Evolutionary conservation across 2,329 filamentous ascomycete genomes (phyloP), one percentile per base, ranked within the genome.

Genomic region (Ceratocystis lukuohia): DNA sequence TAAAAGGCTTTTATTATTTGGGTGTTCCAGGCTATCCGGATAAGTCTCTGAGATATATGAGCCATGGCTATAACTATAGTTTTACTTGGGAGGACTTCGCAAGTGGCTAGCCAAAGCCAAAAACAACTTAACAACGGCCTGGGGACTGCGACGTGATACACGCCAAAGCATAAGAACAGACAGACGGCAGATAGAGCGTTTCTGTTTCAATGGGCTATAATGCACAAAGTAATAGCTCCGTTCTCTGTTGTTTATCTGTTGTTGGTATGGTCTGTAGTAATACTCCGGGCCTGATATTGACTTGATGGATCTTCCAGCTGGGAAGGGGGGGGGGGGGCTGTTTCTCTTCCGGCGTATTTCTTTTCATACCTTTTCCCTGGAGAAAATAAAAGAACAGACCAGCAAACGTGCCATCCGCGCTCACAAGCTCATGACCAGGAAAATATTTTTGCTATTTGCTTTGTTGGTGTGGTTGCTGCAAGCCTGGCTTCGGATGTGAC

Each of bases 401-500:
- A 57, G 15, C 28, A 56, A 56, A 56, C 50, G 50, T 56, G 50
- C 50, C 50, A 57, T 57, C 17, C 15, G 4, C 28, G 17, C 25
- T 33, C 15, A 33, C 53, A 37, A 37, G 22, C 53, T 33, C 53
- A 57, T 33, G 25, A 33, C 15, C 53, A 30, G n/a, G 53, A 57
- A 57, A 57, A 57, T 57, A 15, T 33, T 33, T 57, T 57, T 57
- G 6, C 28, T 17, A 8, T 22, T 57, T 57, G 33, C 28, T 33
- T 10, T 33, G 12, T 33, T 33, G 53, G 33, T n/a, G 53, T 57
- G 53, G 53, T 37, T 57, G 53, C 17, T 57, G 28, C 22, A 33
- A 33, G 25, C 25, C 53, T 33, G 53, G 12, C 53, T 57, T 57
- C 53, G 53, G 53, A 57, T 57, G 53, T 57, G 53, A 57, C 53